Base-by-base conservation (phyloP, 345 rosid species). In the Firmiana major region DNA sequence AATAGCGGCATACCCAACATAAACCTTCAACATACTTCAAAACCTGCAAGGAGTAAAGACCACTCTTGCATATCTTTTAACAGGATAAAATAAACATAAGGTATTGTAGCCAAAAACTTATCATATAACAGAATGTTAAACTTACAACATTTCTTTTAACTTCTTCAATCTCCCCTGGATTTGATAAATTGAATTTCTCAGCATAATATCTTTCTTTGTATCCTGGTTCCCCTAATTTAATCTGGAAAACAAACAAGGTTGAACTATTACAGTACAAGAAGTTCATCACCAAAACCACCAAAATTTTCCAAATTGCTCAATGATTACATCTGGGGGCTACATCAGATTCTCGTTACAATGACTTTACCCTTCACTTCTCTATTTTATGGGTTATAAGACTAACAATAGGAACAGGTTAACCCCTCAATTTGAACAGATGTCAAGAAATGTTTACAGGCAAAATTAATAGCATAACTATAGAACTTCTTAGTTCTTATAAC, bases 1-100 rank as follows among this genome's bases (percentile, higher is more conserved):
- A 97, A 85, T 97, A 94, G 82, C 85, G 97, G 82, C 98, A 94
- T 34, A 97, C 97, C 99, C 99, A 94, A 78, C 98, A 97, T 80
- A 97, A 79, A 72, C 98, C 98, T 90, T 97, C 98, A 40, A 94
- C 92, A 69, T 97, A 97, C 75, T 88, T 97, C 87, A 86, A 79
- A 71, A 92, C 98, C 99, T 97, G 88, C 85, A 84, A 82, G 76
- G 58, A 78, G 70, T 74, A 66, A 74, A 59, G 48, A 55, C 36
- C 59, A 74, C 10, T 6, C 31, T 76, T 76, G 34, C 45, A 19
- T 31, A 40, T 45, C 24, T 57, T 77, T 57, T 31, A 70, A 63
- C 26, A 34, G 17, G 46, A 71, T 19, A 71, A 1, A 17, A 53
- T 15, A 53, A 34, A 34, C 36, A 24, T 22, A 70, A 42, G 57